These are phyloP conservation scores for Coemansia sp. DNA, from an alignment of 192 early-diverging fungal species.

Conservation along the genomic window DNA sequence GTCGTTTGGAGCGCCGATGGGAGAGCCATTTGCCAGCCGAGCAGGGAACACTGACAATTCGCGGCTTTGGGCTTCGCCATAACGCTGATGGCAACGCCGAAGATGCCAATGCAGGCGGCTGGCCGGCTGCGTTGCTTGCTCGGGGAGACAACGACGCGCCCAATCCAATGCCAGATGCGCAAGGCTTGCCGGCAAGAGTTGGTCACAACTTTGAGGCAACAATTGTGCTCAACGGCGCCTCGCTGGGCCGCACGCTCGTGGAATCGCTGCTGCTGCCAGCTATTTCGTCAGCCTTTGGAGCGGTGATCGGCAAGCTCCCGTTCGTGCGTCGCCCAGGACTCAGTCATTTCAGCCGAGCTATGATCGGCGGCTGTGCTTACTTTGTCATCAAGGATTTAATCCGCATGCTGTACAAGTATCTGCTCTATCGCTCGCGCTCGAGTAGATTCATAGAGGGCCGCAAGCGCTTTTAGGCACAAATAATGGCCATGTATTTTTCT, in stretches of 20 bases:
- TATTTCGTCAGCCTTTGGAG: slow-evolving; percentile 63
- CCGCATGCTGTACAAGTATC: slow-evolving; percentile 59
- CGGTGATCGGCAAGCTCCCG: slow-evolving; percentile 53
- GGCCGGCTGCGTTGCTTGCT: neutral
- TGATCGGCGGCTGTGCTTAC: slow-evolving; percentile 60
- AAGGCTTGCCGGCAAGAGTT: slow-evolving; percentile 12
- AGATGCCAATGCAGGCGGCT: neutral
- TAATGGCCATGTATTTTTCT: too few relatives aligned
- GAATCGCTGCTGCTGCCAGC: slow-evolving; percentile 67
- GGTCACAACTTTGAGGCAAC: slow-evolving; percentile 54
- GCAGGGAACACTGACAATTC: slow-evolving; percentile 26
- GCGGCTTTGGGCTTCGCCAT: slow-evolving; percentile 14
- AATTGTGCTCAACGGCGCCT: slow-evolving; percentile 56
- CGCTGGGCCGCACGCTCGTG: slow-evolving; percentile 61
- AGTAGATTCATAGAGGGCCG: slow-evolving; percentile 45
- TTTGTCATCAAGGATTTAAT: slow-evolving; percentile 62
- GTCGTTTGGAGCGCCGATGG: slow-evolving; percentile 60
- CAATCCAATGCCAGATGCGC: slow-evolving; percentile 8
- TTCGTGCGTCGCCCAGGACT: slow-evolving; percentile 53
- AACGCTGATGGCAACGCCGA: neutral
- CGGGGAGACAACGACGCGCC: slow-evolving; percentile 1
- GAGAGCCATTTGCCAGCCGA: slow-evolving; percentile 43
- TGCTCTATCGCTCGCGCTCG: slow-evolving; percentile 47
- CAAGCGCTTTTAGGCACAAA: slow-evolving; percentile 18
- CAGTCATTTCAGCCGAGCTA: slow-evolving; percentile 55